Evolutionary conservation across 2,329 filamentous ascomycete species (phyloP).

Genomic region (Calonectria pauciramosa): DNA sequence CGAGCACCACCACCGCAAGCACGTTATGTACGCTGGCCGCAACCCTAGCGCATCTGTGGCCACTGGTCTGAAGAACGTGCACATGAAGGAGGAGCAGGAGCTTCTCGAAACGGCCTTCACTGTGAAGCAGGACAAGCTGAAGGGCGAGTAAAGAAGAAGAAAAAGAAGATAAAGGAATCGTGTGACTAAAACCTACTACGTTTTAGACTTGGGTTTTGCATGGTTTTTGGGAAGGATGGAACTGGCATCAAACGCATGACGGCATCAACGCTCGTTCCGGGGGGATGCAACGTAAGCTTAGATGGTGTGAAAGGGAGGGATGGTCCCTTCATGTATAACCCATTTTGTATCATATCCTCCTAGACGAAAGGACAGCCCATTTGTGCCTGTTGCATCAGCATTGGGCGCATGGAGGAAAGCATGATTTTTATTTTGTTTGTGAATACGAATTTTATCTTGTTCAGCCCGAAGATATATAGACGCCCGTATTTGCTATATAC

Average conservation of each 20-base stretch:
- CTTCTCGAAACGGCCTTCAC: constrained; percentile 77
- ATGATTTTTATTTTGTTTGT: constrained; percentile 37
- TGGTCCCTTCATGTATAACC: constrained; percentile 47
- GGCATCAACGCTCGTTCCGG: constrained; percentile 37
- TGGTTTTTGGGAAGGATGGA: constrained; percentile 25
- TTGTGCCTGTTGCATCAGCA: constrained; percentile 40
- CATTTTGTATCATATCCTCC: constrained; percentile 52
- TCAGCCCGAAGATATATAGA: not conserved
- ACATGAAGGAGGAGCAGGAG: constrained; percentile 94
- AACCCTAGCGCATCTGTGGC: constrained; percentile 94
- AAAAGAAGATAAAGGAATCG: not conserved
- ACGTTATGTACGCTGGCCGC: constrained; percentile 97
- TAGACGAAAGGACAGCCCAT: constrained; percentile 42
- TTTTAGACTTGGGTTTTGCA: constrained; percentile 25
- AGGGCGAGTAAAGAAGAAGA: constrained; percentile 67
- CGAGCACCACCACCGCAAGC: constrained; percentile 90
- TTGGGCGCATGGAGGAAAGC: constrained; percentile 44
- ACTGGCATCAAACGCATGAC: constrained; percentile 29
- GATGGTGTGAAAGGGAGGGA: constrained; percentile 38
- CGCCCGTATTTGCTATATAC: not conserved
- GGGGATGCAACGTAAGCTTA: constrained; percentile 38
- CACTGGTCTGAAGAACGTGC: constrained; percentile 88
- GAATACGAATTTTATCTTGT: constrained; percentile 11
- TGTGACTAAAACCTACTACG: constrained; percentile 3
- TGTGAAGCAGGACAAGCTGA: constrained; percentile 77